A percentile compares a stretch with the other conserved stretches of the same genome.
Evolutionary conservation across 805 yeast species (phyloP).

Genomic region (Isabelozyma rhagii): DNA sequence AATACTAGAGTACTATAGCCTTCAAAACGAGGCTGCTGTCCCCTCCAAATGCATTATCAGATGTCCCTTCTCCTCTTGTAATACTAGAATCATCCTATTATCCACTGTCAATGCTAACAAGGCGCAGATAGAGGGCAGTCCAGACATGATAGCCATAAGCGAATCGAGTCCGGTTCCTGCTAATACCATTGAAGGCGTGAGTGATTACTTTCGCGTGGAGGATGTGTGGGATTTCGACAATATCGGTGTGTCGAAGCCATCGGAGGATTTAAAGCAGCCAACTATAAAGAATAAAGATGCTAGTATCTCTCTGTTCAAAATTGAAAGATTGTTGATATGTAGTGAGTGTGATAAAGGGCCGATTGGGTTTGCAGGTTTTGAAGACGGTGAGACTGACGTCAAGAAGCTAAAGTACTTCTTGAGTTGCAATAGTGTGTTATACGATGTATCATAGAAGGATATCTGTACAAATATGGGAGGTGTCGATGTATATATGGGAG

Average conservation of each 20-base stretch:
- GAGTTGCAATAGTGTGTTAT: conserved; percentile 44
- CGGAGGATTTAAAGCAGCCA: conserved; percentile 24
- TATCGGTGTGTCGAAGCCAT: conserved; percentile 63
- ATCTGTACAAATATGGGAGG: too few species aligned
- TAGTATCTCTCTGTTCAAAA: conserved; percentile 16
- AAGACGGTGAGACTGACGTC: conserved; percentile 25
- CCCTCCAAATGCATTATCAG: conserved; percentile 5
- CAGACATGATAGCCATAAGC: conserved; percentile 22
- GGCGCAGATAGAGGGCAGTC: conserved; percentile 19
- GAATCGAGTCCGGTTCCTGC: not conserved
- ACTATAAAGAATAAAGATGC: conserved; percentile 10
- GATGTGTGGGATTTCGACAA: conserved; percentile 82
- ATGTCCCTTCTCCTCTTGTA: conserved; percentile 24
- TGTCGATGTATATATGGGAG: too few species aligned
- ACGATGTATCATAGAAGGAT: conserved; percentile 16
- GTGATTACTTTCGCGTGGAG: conserved; percentile 38
- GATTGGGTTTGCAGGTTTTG: conserved; percentile 60
- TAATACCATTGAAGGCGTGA: conserved; percentile 5
- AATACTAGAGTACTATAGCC: not conserved
- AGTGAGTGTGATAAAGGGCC: conserved; percentile 81
- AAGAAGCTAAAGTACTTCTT: conserved; percentile 42
- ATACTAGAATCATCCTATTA: conserved; percentile 21
- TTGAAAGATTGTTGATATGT: conserved; percentile 60
- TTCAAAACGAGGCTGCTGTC: not conserved
- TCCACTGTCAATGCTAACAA: conserved; percentile 5